Evolutionary conservation across 2,329 filamentous ascomycete species (phyloP).

Genomic region (Claviceps spartinae): DNA sequence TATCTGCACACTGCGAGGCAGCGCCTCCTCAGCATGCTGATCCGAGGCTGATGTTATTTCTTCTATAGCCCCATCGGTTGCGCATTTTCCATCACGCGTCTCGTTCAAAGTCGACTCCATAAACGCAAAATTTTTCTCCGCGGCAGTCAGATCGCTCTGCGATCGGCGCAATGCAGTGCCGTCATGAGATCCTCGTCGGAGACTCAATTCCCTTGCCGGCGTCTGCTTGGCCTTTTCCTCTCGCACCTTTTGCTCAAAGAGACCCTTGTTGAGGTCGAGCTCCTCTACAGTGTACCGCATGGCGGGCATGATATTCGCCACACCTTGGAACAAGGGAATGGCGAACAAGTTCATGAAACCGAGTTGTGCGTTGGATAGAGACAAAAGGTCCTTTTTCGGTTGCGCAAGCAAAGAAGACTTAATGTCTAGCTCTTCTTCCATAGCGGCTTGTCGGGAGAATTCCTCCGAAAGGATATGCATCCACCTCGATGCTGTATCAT

Average conservation of each 20-base stretch:
- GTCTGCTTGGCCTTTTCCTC: constrained; percentile 41
- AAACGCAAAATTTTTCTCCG: constrained; percentile 14
- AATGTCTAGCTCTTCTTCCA: constrained; percentile 82
- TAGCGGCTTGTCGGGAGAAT: constrained; percentile 81
- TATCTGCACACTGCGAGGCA: constrained; percentile 17
- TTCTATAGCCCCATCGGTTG: constrained; percentile 11
- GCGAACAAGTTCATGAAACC: constrained; percentile 97
- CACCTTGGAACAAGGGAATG: constrained; percentile 76
- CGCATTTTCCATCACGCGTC: constrained; percentile 7
- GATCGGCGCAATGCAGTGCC: constrained; percentile 32
- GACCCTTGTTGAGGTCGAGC: constrained; percentile 59
- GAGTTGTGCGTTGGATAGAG: constrained; percentile 76
- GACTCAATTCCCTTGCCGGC: constrained; percentile 22
- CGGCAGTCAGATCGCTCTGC: constrained; percentile 23
- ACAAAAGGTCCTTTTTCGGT: constrained; percentile 70
- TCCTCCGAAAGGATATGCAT: constrained; percentile 90
- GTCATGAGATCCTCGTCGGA: constrained; percentile 23
- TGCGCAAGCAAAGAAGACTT: constrained; percentile 75
- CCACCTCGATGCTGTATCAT: constrained; percentile 74
- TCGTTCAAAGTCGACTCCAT: constrained; percentile 8
- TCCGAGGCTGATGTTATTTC: constrained; percentile 10
- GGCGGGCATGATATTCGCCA: constrained; percentile 71
- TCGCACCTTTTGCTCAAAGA: constrained; percentile 57
- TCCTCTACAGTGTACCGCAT: constrained; percentile 78
- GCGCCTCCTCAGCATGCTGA: not conserved